phyloP scores from a whole-genome alignment of 441 rosid species.

The Dalechampia spathulata region DNA sequence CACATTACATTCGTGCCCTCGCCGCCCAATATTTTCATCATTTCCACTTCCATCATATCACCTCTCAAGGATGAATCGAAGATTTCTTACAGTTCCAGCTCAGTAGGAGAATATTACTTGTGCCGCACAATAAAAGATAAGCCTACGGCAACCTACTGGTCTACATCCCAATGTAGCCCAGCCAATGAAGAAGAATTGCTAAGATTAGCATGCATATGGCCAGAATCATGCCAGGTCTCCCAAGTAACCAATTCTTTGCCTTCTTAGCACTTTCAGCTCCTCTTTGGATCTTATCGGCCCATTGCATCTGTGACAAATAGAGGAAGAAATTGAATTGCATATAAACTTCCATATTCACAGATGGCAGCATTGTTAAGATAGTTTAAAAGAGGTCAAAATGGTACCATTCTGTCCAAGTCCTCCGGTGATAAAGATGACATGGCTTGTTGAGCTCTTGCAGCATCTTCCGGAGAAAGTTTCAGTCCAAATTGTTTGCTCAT shows the following conservation, averaged over 20 bases:
- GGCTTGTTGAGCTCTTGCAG: conserved; percentile 82
- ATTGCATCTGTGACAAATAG: conserved; percentile 58
- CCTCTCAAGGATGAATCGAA: too few relatives aligned
- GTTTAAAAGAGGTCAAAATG: neutral
- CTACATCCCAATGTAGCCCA: conserved; percentile 69
- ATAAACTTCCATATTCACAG: neutral
- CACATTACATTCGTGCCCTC: too few relatives aligned
- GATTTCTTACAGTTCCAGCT: neutral
- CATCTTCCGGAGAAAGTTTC: conserved; percentile 76
- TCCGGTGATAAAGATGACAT: conserved; percentile 85
- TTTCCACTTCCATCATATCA: too few relatives aligned
- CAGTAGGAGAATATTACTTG: neutral
- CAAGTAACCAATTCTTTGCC: conserved; percentile 84
- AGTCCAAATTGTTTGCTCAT: conserved; percentile 85
- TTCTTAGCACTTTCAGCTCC: conserved; percentile 68
- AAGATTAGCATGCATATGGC: conserved; percentile 74
- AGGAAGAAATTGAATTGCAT: neutral
- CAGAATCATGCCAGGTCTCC: conserved; percentile 75
- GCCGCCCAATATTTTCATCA: too few relatives aligned
- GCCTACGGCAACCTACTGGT: neutral
- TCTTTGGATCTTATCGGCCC: conserved; percentile 78
- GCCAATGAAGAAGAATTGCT: conserved; percentile 68
- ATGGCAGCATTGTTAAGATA: neutral
- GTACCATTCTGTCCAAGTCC: conserved; percentile 79
- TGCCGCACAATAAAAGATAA: neutral